phyloP scores from a whole-genome alignment of 345 rosid genomes.

The Bruguiera gymnorhiza region DNA sequence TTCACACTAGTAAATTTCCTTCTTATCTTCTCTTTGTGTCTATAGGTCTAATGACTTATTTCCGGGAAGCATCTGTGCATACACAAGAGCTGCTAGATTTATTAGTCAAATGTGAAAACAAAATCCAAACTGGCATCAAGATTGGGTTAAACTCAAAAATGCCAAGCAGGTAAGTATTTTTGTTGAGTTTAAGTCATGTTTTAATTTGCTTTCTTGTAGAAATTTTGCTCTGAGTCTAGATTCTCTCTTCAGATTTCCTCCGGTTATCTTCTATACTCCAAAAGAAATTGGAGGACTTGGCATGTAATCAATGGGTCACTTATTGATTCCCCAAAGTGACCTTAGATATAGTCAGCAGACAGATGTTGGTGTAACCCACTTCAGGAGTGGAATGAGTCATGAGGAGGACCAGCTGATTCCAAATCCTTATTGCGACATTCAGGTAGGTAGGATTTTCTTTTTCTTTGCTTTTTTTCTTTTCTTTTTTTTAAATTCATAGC shows the following conservation, averaged over 20 bases:
- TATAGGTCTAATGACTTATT: constrained; percentile 95
- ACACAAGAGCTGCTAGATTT: constrained; percentile 96
- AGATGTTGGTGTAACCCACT: constrained; percentile 99
- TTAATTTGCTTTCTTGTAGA: not conserved
- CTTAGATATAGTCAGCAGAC: constrained; percentile 99
- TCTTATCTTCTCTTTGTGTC: not conserved
- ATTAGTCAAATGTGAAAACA: constrained; percentile 95
- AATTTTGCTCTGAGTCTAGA: not conserved
- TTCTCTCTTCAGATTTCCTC: constrained; percentile 71
- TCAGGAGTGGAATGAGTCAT: constrained; percentile 99
- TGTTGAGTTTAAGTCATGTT: not conserved
- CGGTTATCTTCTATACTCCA: constrained; percentile 96
- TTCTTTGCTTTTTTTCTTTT: not conserved
- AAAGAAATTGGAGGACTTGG: constrained; percentile 99
- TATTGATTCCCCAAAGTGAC: constrained; percentile 98
- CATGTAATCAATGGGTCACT: constrained; percentile 99
- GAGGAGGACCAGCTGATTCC: constrained; percentile 99
- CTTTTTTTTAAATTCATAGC: too few species aligned
- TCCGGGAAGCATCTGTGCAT: constrained; percentile 99
- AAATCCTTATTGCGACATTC: constrained; percentile 95
- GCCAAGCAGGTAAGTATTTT: constrained; percentile 82
- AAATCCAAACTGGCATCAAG: constrained; percentile 97
- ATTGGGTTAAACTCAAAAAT: constrained; percentile 96
- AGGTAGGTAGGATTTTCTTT: constrained; percentile 36
- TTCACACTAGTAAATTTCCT: constrained; percentile 6